Base-by-base conservation (phyloP, 2,329 filamentous ascomycete genomes). In the Annulohypoxylon truncatum region DNA sequence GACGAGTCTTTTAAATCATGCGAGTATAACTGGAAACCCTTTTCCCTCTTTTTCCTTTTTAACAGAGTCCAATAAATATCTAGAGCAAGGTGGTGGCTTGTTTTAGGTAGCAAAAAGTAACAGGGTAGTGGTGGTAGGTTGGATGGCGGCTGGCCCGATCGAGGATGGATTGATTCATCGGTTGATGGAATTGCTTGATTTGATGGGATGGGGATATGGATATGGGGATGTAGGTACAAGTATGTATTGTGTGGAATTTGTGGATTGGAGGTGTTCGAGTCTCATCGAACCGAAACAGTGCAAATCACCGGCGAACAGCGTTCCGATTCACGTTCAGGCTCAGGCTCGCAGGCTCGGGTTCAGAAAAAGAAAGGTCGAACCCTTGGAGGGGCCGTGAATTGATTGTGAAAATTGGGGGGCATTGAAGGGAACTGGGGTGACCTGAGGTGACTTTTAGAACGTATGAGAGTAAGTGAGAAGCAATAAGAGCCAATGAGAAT, bases 291-390 rank as follows among this genome's bases (percentile, higher is more conserved):
- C 38, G 18, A 54, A 61, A 66, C 50, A 52, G 48, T 64, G 64
- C 64, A 20, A 42, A 57, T 64, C 54, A 64, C 61, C 64, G 67
- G 64, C 64, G 65, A 66, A 55, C 67, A 68, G 64, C 67, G 67
- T 67, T 61, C 64, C 61, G 64, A 26, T 38, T 48, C 24, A 29
- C 22, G 22, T 44, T 18, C 35, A 38, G 29, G 8, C 15, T 35
- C 13, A 35, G 13, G 4, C 12, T 35, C 33, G 13, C n/a, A n/a
- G 10, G 33, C n/a, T n/a, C 33, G 33, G 33, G 2, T 12, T 35
- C 13, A 35, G 13, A n/a, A 35, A 38, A 38, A 38, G 18, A 18
- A 40, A 42, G 18, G 15, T 20, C 10, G 15, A 42, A 20, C 38
- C 38, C 15, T 42, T 20, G 38, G 38, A 42, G 38, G 38, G 38